Evolutionary conservation across 768 basidiomycete species (phyloP).

Genomic region (Leccinellum albellum): DNA sequence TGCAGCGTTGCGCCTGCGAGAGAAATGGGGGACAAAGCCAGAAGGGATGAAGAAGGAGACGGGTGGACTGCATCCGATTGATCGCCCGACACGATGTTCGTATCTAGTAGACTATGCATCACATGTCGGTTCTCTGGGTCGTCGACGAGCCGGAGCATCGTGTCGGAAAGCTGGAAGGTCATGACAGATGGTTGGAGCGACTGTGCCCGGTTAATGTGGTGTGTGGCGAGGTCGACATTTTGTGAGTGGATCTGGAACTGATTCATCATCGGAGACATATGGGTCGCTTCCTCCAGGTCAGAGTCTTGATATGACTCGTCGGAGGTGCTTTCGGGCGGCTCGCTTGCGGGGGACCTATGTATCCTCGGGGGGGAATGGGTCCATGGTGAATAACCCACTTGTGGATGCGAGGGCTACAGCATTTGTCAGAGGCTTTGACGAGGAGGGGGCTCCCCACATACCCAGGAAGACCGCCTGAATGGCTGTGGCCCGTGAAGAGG

Average conservation of each 20-base stretch:
- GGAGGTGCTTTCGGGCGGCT: conserved; percentile 29
- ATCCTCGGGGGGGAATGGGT: conserved; percentile 9
- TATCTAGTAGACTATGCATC: conserved; percentile 15
- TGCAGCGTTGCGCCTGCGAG: conserved; percentile 8
- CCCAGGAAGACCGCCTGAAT: conserved; percentile 26
- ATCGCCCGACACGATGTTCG: conserved; percentile 16
- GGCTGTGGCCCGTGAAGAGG: conserved; percentile 10
- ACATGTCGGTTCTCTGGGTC: conserved; percentile 26
- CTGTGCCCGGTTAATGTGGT: conserved; percentile 8
- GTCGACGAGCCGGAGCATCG: conserved; percentile 21
- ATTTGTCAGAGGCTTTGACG: conserved; percentile 16
- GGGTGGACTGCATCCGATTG: conserved; percentile 9
- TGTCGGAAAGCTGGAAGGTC: conserved; percentile 30
- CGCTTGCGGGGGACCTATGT: conserved; percentile 27
- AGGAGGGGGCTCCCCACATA: conserved; percentile 7
- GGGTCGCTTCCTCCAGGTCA: conserved; percentile 22
- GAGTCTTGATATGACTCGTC: conserved; percentile 30
- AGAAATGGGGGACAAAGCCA: conserved; percentile 3
- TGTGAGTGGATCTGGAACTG: conserved; percentile 27
- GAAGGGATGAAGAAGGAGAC: conserved; percentile 2
- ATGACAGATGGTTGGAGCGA: conserved; percentile 25
- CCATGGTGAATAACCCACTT: conserved; percentile 12
- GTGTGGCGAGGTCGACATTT: conserved; percentile 1
- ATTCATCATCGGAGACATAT: conserved; percentile 32
- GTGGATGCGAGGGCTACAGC: conserved; percentile 18